phyloP scores from a whole-genome alignment of 345 rosid species.

The Eucalyptus victrix region DNA sequence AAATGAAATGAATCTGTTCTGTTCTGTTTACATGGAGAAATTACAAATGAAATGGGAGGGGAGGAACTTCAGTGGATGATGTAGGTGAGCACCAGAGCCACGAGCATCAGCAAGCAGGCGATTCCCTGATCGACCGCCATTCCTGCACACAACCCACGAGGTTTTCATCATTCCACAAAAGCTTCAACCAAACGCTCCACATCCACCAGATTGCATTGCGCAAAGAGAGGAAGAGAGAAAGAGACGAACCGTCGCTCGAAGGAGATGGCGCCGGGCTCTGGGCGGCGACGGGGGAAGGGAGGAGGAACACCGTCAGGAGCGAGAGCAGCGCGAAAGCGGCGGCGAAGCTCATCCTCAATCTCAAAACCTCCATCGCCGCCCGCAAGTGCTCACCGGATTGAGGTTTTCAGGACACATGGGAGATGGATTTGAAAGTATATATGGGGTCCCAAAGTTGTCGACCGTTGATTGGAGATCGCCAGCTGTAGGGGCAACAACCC shows the following conservation, averaged over 20 bases:
- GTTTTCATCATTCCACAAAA: neutral
- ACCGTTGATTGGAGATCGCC: neutral
- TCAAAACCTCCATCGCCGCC: neutral
- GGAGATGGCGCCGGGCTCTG: neutral
- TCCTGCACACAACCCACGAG: neutral
- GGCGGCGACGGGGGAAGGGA: neutral
- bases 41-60: accelerated
- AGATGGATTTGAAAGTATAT: neutral
- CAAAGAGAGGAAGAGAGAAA: neutral
- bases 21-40: neutral
- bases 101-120: neutral
- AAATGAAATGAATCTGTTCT: neutral
- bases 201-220: too few species aligned
- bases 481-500: neutral
- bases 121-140: constrained; percentile 1
- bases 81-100: constrained; percentile 3
- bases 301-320: too few species aligned
- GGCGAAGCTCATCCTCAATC: neutral
- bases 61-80: neutral
- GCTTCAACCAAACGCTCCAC: neutral
- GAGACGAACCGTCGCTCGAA: neutral
- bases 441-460: neutral
- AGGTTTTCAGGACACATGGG: neutral
- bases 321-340: too few species aligned
- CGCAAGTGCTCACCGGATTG: neutral